Evolutionary conservation across 345 rosid species (phyloP).

Genomic region (Capsella bursapastoris): DNA sequence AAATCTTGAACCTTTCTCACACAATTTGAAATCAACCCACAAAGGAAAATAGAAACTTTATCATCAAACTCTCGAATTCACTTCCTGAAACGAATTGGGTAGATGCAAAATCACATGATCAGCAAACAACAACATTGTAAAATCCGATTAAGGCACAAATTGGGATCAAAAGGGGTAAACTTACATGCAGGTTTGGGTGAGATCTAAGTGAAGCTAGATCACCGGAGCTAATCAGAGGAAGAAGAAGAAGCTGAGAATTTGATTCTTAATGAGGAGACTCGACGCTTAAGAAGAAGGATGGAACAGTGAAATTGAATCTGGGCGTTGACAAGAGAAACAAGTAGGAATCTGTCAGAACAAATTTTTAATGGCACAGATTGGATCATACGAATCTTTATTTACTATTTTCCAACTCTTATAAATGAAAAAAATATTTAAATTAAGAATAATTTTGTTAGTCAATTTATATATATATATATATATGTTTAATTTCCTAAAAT

Average conservation of each 20-base stretch:
- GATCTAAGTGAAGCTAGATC: slow-evolving; percentile 24
- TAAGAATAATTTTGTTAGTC: too few species aligned
- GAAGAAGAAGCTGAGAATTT: slow-evolving; percentile 17
- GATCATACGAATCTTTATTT: background rate
- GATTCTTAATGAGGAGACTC: slow-evolving; percentile 6
- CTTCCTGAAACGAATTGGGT: slow-evolving; percentile 17
- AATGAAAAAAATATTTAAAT: too few species aligned
- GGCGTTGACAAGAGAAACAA: slow-evolving; percentile 34
- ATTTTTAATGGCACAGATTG: slow-evolving; percentile 13
- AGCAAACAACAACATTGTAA: slow-evolving; percentile 1
- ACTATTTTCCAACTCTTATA: background rate
- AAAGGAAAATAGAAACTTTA: slow-evolving; percentile 10
- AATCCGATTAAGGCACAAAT: slow-evolving; percentile 11
- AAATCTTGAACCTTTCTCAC: background rate
- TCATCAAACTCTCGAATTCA: background rate
- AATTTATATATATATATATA: too few species aligned
- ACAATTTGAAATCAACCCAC: background rate
- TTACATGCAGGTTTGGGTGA: slow-evolving; percentile 29
- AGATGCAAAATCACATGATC: slow-evolving; percentile 10
- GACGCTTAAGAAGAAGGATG: slow-evolving; percentile 13
- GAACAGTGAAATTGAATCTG: slow-evolving; percentile 27
- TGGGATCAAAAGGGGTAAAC: slow-evolving; percentile 4
- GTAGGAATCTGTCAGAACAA: slow-evolving; percentile 18
- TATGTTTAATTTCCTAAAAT: too few species aligned
- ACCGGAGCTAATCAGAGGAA: background rate